Evolutionary conservation across 192 early-diverging fungal species (phyloP), one percentile per base, ranked within the genome.

Genomic region (Irineochytrium annulatum): DNA sequence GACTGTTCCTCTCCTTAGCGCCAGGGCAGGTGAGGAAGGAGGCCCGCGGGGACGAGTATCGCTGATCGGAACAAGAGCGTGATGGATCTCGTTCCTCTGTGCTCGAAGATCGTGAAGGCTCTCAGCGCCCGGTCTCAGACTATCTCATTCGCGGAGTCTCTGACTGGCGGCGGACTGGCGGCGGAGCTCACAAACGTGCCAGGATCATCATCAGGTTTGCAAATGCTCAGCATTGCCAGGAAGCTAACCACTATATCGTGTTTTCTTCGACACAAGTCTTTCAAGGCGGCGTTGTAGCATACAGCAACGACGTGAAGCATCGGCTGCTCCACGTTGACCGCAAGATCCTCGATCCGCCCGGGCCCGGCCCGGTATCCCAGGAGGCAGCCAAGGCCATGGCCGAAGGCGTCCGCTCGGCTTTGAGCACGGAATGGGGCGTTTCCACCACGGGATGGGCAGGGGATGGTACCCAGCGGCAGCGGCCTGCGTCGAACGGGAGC

Each of bases 371-470:
- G 5, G 63, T 65, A 0, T 51, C 44, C 17, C 27, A 3, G 3
- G 55, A 44, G 24, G 57, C 55, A 30, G 54, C 55, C 1, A 14
- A 31, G 30, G 26, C 4, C n/a, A 65, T 65, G 63, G 63, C 63
- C 19, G 16, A 19, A 31, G 63, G 63, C 13, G 62, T 44, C 6
- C 2, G 8, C 4, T 6, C 17, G 13, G 52, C 31, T 27, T 54
- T 43, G 27, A 20, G 34, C 8, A 30, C 59, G 6, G 56, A 57
- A 30, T 65, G 63, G 63, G 55, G 43, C 8, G 13, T 65, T 24
- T 35, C 63, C 5, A 65, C 63, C 11, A 65, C 63, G 19, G 63
- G 63, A 2, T 65, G 34, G 29, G 63, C 63, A 14, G 63, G 63
- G 5, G 28, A 22, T 52, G 20, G 13, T 24, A 8, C 22, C 28